Evolutionary conservation across 2,329 filamentous ascomycete genomes (phyloP).

Genomic region (Xylaria sp.): DNA sequence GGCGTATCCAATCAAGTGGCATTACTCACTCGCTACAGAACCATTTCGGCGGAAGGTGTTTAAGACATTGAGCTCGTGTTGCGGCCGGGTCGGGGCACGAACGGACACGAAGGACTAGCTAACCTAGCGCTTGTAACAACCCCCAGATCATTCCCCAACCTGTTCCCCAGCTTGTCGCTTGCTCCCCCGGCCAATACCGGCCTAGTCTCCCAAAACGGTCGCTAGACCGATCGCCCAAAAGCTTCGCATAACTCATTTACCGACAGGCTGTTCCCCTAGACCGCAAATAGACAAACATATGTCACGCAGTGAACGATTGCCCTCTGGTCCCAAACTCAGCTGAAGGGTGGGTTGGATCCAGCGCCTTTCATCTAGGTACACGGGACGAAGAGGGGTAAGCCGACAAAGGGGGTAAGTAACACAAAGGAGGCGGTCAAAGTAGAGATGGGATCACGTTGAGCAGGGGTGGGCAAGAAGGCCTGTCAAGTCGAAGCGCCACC

Average conservation of each 20-base stretch:
- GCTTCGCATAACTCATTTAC: constrained; percentile 20
- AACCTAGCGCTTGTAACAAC: background rate
- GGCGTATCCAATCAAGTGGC: background rate
- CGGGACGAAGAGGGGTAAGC: background rate
- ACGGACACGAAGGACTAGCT: background rate
- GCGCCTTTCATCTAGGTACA: background rate
- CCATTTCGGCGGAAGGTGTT: background rate
- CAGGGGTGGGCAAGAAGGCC: background rate
- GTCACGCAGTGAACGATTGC: background rate
- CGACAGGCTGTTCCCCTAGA: constrained; percentile 14
- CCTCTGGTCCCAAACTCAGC: background rate
- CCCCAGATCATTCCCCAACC: constrained; percentile 14
- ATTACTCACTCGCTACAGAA: background rate
- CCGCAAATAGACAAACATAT: constrained; percentile 7
- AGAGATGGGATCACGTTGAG: background rate
- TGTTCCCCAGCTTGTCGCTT: constrained; percentile 13
- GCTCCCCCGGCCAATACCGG: too few relatives aligned
- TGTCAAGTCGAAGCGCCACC: too few relatives aligned
- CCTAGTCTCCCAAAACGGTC: background rate
- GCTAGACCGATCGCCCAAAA: background rate
- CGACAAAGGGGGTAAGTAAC: too few relatives aligned
- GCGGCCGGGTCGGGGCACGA: background rate
- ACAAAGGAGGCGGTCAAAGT: background rate
- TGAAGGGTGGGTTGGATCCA: background rate
- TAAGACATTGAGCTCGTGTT: too few relatives aligned